Conservation (phyloP, 805 yeast genomes). For the Yarrowia keelungensis region DNA sequence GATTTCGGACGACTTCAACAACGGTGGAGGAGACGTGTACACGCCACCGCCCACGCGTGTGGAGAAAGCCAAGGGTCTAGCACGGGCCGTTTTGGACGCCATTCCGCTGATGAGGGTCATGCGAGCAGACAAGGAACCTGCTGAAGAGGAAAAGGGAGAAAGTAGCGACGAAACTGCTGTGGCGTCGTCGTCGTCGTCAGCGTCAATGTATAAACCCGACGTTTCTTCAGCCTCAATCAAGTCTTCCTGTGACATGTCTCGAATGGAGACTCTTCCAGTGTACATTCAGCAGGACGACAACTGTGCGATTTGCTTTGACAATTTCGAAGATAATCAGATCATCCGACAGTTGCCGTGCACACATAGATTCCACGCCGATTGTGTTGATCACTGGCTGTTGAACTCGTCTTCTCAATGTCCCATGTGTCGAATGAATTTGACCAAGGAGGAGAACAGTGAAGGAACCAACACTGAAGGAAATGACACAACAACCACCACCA, state of each 20-base stretch:
- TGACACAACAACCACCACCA: no score
- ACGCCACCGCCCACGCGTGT: constrained; percentile 39
- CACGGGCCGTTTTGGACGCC: constrained; percentile 51
- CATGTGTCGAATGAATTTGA: constrained; percentile 30
- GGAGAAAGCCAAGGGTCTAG: constrained; percentile 48
- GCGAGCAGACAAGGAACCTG: not conserved
- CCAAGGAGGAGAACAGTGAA: not conserved
- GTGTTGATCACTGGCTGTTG: constrained; percentile 33
- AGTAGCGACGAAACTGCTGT: not conserved
- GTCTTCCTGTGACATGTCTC: constrained; percentile 9
- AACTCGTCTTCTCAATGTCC: constrained; percentile 27
- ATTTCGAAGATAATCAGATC: constrained; percentile 22
- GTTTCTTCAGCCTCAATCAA: not conserved
- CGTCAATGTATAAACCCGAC: not conserved
- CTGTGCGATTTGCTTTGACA: constrained; percentile 37
- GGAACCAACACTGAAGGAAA: no score
- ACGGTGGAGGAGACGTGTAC: constrained; percentile 40
- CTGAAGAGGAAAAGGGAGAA: not conserved
- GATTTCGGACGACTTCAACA: constrained; percentile 30
- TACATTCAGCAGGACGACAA: constrained; percentile 28
- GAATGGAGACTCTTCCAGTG: constrained; percentile 22
- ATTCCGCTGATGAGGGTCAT: constrained; percentile 47
- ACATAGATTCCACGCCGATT: constrained; percentile 25
- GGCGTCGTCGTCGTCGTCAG: not conserved
- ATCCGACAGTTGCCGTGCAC: constrained; percentile 25